Evolutionary conservation across 108 stramenopile species (phyloP).

Genomic region (Cyclotella kingstonii): DNA sequence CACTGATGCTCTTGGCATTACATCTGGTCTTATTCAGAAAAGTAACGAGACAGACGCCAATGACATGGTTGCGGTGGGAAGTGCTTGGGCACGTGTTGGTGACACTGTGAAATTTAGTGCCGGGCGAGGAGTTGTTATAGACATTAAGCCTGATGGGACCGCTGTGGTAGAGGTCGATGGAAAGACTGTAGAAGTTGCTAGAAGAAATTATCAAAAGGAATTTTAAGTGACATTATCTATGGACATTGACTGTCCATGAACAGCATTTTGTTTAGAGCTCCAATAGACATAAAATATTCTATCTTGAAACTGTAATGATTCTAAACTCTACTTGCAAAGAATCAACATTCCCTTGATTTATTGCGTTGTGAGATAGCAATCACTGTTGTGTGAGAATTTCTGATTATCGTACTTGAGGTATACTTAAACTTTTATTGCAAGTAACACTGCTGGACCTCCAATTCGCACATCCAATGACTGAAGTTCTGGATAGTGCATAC

Average conservation of each 20-base stretch:
- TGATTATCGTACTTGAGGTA: too few species aligned
- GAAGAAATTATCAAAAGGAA: slow-evolving; percentile 63
- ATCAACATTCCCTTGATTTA: too few species aligned
- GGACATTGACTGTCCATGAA: too few species aligned
- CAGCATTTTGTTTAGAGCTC: background rate
- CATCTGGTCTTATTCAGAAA: slow-evolving; percentile 47
- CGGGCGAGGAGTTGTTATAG: slow-evolving; percentile 75
- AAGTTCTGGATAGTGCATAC: slow-evolving; percentile 54
- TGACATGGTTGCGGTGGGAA: slow-evolving; percentile 84
- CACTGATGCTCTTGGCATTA: slow-evolving; percentile 68
- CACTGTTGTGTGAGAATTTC: background rate
- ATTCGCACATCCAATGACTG: slow-evolving; percentile 58
- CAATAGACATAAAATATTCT: too few species aligned
- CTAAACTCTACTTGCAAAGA: background rate
- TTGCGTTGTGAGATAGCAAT: background rate
- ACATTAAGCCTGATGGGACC: slow-evolving; percentile 62
- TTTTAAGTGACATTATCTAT: too few species aligned
- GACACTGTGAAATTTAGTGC: slow-evolving; percentile 75
- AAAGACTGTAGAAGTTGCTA: slow-evolving; percentile 49
- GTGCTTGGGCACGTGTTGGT: slow-evolving; percentile 89
- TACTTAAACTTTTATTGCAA: slow-evolving; percentile 50
- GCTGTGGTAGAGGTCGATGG: slow-evolving; percentile 63
- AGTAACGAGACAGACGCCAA: slow-evolving; percentile 76
- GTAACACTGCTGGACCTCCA: slow-evolving; percentile 63
- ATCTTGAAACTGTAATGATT: too few species aligned